A percentile compares a stretch with the other conserved stretches of the same genome.
phyloP scores from a whole-genome alignment of 164 flowering plant species.

The Magnolia changhungtana region DNA sequence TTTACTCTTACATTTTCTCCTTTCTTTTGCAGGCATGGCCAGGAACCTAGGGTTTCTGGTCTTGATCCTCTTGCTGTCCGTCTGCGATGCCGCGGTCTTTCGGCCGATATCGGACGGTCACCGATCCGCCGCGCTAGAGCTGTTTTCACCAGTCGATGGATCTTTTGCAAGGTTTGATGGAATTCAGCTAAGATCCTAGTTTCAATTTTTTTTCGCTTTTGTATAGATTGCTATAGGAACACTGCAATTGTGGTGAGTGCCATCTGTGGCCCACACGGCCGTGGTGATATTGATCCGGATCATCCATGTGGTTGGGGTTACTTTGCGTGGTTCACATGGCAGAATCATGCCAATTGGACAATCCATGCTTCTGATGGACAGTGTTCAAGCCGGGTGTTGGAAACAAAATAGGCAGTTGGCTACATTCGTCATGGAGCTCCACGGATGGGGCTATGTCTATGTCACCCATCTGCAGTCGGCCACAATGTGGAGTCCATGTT shows the following conservation, averaged over 20 bases:
- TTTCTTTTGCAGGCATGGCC: conserved; percentile 49
- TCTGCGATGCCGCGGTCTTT: conserved; percentile 50
- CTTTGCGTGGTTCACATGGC: background rate
- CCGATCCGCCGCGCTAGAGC: conserved; percentile 74
- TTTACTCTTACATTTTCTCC: background rate
- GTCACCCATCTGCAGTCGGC: too few species aligned
- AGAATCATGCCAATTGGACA: background rate
- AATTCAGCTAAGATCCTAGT: conserved; percentile 9
- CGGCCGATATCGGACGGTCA: conserved; percentile 69
- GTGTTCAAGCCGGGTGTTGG: background rate
- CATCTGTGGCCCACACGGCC: background rate
- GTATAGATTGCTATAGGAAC: background rate
- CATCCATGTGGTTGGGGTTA: background rate
- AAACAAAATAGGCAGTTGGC: too few species aligned
- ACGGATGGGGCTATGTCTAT: too few species aligned
- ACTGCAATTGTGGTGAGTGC: background rate
- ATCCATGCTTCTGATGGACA: background rate
- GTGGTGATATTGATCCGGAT: background rate
- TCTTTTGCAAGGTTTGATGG: conserved; percentile 50
- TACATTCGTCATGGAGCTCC: too few species aligned
- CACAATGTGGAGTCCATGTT: too few species aligned
- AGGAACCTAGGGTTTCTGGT: conserved; percentile 48
- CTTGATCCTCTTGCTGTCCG: conserved; percentile 33
- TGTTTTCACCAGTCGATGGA: conserved; percentile 57
- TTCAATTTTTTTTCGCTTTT: background rate